phyloP scores from a whole-genome alignment of 805 yeast species.

The Metschnikowia kunwiensis region DNA sequence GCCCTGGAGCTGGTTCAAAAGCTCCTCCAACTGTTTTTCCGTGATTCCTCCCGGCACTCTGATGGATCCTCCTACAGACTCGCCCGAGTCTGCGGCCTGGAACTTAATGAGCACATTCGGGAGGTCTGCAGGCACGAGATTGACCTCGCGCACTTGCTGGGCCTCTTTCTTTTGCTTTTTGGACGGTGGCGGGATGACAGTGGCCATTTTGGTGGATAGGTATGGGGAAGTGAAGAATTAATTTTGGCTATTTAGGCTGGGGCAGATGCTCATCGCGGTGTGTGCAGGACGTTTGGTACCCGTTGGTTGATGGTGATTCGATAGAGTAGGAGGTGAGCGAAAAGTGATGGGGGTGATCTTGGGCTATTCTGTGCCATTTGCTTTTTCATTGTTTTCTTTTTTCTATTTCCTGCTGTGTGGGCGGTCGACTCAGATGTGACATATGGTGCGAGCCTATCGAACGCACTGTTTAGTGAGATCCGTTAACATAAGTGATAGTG shows the following conservation, averaged over 20 bases:
- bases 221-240: not conserved
- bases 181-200: conserved; percentile 88
- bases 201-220: conserved; percentile 59
- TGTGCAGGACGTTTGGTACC: conserved; percentile 9
- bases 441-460: too few species aligned
- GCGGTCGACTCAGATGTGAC: too few species aligned
- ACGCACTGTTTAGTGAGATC: too few species aligned
- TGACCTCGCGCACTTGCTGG: conserved; percentile 74
- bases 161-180: conserved; percentile 83
- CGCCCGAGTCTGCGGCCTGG: conserved; percentile 93
- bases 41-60: conserved; percentile 89
- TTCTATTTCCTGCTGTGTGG: too few species aligned
- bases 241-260: not conserved
- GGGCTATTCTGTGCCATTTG: too few species aligned
- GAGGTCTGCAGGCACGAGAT: conserved; percentile 67
- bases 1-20: conserved; percentile 74
- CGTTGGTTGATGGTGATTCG: too few species aligned
- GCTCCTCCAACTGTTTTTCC: conserved; percentile 82
- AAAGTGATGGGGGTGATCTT: too few species aligned
- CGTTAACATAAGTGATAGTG: too few species aligned
- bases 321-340: too few species aligned
- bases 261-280: conserved; percentile 19
- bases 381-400: too few species aligned
- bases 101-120: conserved; percentile 87
- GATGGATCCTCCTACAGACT: conserved; percentile 73